Conservation (phyloP, 2,329 filamentous ascomycete genomes). For the Fusarium marasasianum region DNA sequence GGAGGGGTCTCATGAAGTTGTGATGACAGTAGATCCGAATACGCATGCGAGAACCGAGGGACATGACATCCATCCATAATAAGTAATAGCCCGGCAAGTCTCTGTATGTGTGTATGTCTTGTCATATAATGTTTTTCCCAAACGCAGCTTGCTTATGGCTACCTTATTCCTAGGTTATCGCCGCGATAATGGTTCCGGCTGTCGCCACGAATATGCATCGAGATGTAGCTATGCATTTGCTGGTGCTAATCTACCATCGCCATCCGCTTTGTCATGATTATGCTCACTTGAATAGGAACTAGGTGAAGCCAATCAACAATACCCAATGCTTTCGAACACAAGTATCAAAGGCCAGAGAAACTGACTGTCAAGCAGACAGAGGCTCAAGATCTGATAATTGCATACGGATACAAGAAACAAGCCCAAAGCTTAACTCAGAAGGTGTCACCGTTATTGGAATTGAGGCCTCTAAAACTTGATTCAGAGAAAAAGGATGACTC, state of each 20-base stretch:
- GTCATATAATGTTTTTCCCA: neutral
- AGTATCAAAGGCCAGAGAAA: neutral
- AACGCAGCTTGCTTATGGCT: neutral
- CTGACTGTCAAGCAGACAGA: neutral
- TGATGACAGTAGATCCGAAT: slow-evolving; percentile 1
- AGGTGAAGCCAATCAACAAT: neutral
- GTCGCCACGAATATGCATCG: neutral
- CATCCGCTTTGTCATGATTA: neutral
- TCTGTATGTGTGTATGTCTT: neutral
- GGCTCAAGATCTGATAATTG: neutral
- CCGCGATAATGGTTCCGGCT: neutral
- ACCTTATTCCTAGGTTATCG: neutral
- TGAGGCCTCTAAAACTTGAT: neutral
- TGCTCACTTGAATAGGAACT: neutral
- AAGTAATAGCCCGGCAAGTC: neutral
- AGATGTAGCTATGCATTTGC: neutral
- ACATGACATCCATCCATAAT: neutral
- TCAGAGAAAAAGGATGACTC: neutral
- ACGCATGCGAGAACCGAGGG: slow-evolving; percentile 28
- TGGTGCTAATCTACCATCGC: neutral
- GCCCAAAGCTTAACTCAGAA: neutral
- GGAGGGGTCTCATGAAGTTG: slow-evolving; percentile 21
- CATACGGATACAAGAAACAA: neutral
- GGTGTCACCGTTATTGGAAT: neutral
- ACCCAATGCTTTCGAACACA: neutral